Evolutionary conservation across 176 grass and related monocot genomes (phyloP).

Genomic region (Panicum miliaceum): DNA sequence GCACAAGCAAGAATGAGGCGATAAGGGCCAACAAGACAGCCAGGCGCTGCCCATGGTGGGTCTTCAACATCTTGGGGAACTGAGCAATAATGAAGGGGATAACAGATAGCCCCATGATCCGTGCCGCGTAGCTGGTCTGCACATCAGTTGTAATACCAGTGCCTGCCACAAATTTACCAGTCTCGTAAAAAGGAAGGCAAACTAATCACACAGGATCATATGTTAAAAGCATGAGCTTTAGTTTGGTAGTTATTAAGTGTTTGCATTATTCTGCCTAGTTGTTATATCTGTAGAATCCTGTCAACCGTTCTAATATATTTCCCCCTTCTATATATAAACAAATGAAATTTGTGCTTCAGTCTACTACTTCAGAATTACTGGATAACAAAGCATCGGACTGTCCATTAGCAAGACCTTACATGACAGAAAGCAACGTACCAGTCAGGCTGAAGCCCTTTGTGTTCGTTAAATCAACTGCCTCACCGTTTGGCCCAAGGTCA

Average conservation of each 20-base stretch:
- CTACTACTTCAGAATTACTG: not conserved
- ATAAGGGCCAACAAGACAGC: constrained; percentile 73
- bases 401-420: not conserved
- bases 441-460: constrained; percentile 70
- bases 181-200: not conserved
- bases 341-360: not conserved
- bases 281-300: not conserved
- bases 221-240: not conserved
- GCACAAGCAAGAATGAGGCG: constrained; percentile 62
- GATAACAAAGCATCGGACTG: not conserved
- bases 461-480: constrained; percentile 58
- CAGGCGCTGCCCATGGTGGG: constrained; percentile 55
- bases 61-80: constrained; percentile 77
- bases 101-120: constrained; percentile 91
- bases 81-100: constrained; percentile 88
- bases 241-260: not conserved
- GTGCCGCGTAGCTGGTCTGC: constrained; percentile 87
- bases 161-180: constrained; percentile 37
- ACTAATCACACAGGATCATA: not conserved
- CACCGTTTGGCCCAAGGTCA: constrained; percentile 57
- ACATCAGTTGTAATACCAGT: constrained; percentile 81
- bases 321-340: not conserved
- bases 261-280: constrained; percentile 6
- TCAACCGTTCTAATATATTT: not conserved
- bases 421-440: constrained; percentile 48